phyloP scores from a whole-genome alignment of 2,329 filamentous ascomycete species.

The Venturia carpophila region DNA sequence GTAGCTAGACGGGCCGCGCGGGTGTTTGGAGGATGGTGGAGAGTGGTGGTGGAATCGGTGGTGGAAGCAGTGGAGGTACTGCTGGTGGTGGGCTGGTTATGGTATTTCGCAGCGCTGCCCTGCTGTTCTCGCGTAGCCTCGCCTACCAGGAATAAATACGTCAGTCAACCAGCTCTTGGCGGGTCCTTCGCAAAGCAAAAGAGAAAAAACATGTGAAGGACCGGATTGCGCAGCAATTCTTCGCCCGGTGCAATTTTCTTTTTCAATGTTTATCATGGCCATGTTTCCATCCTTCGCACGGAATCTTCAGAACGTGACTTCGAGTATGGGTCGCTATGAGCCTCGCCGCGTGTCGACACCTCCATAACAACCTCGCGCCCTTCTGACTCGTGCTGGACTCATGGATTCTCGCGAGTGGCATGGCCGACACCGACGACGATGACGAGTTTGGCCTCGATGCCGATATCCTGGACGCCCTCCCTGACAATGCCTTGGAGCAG shows the following conservation, averaged over 20 bases:
- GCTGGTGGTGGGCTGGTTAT: background rate
- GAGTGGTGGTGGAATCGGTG: background rate
- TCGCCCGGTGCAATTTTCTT: too few relatives aligned
- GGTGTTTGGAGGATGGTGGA: background rate
- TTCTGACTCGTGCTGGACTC: background rate
- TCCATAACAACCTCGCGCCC: background rate
- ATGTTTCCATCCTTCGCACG: background rate
- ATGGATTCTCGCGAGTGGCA: conserved; percentile 22
- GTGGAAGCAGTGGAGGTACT: background rate
- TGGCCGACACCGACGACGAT: conserved; percentile 32
- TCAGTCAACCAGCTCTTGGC: background rate
- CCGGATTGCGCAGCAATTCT: too few relatives aligned
- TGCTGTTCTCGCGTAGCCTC: background rate
- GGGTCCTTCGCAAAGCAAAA: background rate
- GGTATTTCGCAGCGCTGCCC: background rate
- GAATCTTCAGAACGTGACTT: background rate
- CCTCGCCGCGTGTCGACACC: background rate
- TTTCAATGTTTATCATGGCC: background rate
- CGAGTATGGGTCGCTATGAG: background rate
- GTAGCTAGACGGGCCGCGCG: background rate
- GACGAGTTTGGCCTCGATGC: conserved; percentile 40
- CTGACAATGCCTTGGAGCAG: conserved; percentile 37
- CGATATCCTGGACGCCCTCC: conserved; percentile 37
- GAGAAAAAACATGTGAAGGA: background rate
- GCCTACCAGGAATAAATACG: background rate